Percentiles rank a stretch among this genome's conserved stretches.
phyloP scores from a whole-genome alignment of 2,329 filamentous ascomycete genomes.

The Colletotrichum tanaceti region DNA sequence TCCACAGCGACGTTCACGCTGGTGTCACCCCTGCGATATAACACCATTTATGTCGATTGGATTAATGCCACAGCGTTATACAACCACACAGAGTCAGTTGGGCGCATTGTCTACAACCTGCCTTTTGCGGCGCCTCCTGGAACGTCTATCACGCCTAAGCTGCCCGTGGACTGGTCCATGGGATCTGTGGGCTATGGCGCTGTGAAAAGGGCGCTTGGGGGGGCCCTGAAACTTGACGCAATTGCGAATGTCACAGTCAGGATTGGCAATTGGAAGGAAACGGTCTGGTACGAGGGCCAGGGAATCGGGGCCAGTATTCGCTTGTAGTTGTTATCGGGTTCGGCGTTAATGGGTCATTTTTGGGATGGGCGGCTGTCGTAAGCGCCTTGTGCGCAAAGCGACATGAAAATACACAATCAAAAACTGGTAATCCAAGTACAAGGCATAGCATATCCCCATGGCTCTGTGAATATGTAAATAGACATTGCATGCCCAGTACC shows the following conservation, averaged over 20 bases:
- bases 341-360: constrained; percentile 20
- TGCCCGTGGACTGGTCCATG: constrained; percentile 86
- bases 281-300: constrained; percentile 75
- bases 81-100: constrained; percentile 81
- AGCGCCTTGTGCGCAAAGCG: constrained; percentile 8
- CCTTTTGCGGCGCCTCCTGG: constrained; percentile 84
- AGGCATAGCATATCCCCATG: not conserved
- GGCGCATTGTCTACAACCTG: constrained; percentile 78
- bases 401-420: not conserved
- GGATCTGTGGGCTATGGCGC: constrained; percentile 85
- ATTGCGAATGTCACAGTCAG: constrained; percentile 79
- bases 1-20: constrained; percentile 89
- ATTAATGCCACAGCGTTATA: constrained; percentile 90
- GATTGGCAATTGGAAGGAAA: constrained; percentile 80
- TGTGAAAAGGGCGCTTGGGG: constrained; percentile 82
- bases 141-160: constrained; percentile 74
- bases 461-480: constrained; percentile 3
- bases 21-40: constrained; percentile 79
- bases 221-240: constrained; percentile 81
- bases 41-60: constrained; percentile 79
- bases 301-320: constrained; percentile 76
- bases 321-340: constrained; percentile 52
- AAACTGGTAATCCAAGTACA: constrained; percentile 5
- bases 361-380: constrained; percentile 8
- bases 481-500: not conserved